A percentile compares a stretch with the other conserved stretches of the same genome.
Conservation (phyloP, 257 asterid species). For the Solanum piurae region DNA sequence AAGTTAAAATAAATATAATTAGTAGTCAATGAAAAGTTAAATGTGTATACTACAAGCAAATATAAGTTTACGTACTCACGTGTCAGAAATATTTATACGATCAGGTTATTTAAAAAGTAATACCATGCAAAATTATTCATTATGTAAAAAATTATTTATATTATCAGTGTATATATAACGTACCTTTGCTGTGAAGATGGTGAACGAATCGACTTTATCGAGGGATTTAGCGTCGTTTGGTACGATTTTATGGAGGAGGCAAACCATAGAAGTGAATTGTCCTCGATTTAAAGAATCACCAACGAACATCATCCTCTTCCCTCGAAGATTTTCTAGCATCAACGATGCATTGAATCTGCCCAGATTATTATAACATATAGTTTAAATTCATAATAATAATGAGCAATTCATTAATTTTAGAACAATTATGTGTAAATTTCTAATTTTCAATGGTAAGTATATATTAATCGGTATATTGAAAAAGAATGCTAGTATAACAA, state of each 20-base stretch:
- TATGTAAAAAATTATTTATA: neutral
- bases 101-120: neutral
- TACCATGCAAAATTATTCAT: neutral
- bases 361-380: neutral
- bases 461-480: neutral
- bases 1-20: neutral
- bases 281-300: constrained; percentile 83
- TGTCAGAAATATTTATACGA: neutral
- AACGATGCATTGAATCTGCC: constrained; percentile 66
- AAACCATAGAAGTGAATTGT: constrained; percentile 56
- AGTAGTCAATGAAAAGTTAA: neutral
- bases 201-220: constrained; percentile 18
- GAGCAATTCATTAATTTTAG: neutral
- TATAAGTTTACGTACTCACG: neutral
- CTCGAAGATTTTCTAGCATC: constrained; percentile 60
- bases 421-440: neutral
- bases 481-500: neutral
- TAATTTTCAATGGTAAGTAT: neutral
- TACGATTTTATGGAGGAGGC: constrained; percentile 50
- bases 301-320: constrained; percentile 66
- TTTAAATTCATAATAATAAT: neutral
- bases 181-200: constrained; percentile 67
- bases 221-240: constrained; percentile 50
- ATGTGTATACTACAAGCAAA: too few species aligned
- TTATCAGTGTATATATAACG: neutral